phyloP scores from a whole-genome alignment of 1,284 basidiomycete species.

The Albatrellus sp. region DNA sequence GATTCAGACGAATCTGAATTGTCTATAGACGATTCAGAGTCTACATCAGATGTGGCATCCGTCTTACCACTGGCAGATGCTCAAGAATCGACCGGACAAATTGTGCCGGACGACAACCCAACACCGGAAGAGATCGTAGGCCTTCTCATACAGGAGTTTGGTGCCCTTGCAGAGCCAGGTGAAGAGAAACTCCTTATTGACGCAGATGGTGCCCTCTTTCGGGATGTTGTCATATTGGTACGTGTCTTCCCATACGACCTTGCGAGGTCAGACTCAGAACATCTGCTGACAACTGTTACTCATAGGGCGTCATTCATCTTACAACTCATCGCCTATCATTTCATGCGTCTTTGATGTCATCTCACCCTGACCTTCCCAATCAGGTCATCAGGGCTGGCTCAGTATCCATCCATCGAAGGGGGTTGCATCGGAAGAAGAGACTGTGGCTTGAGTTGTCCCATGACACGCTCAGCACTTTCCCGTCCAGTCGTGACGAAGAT shows the following conservation, averaged over 20 bases:
- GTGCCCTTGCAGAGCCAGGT: conserved; percentile 25
- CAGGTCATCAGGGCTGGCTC: conserved; percentile 39
- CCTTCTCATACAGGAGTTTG: conserved; percentile 35
- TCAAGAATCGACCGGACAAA: neutral
- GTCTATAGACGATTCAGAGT: conserved; percentile 10
- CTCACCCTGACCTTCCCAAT: conserved; percentile 21
- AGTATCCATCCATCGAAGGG: conserved; percentile 35
- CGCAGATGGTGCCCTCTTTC: conserved; percentile 35
- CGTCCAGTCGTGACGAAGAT: conserved; percentile 42
- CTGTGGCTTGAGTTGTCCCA: conserved; percentile 53
- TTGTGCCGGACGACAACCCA: conserved; percentile 15
- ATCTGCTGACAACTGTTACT: neutral
- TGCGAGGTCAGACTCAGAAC: too few species aligned
- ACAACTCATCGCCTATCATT: conserved; percentile 56
- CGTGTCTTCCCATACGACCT: conserved; percentile 9
- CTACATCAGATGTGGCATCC: neutral
- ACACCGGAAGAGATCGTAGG: conserved; percentile 25
- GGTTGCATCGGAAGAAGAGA: conserved; percentile 31
- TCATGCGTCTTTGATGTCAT: conserved; percentile 48
- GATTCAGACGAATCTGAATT: conserved; percentile 15
- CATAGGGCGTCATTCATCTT: conserved; percentile 48
- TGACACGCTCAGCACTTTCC: conserved; percentile 51
- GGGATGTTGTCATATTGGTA: conserved; percentile 37
- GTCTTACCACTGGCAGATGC: neutral
- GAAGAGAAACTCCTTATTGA: conserved; percentile 40